phyloP scores from a whole-genome alignment of 192 early-diverging fungal species.

The Backusella luteola region DNA sequence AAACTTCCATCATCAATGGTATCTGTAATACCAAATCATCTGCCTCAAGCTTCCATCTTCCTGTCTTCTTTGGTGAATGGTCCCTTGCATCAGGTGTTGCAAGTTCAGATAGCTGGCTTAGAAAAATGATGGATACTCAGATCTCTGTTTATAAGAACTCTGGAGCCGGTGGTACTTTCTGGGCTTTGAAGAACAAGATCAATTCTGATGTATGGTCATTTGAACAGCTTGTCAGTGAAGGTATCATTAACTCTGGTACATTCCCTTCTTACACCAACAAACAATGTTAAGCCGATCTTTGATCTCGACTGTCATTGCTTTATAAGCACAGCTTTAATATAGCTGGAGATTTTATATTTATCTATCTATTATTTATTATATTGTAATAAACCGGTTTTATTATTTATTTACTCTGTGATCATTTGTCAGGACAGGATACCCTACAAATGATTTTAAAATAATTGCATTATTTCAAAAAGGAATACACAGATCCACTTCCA shows the following conservation, averaged over 20 bases:
- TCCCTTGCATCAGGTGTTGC: constrained; percentile 23
- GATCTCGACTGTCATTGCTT: background rate
- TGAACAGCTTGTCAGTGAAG: constrained; percentile 21
- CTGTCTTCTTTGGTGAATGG: constrained; percentile 31
- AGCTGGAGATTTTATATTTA: too few species aligned
- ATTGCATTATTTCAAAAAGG: background rate
- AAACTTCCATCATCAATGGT: constrained; percentile 11
- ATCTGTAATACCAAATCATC: constrained; percentile 8
- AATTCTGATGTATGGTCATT: constrained; percentile 30
- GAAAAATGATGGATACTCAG: constrained; percentile 32
- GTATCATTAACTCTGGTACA: constrained; percentile 27
- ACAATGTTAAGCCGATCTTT: constrained; percentile 16
- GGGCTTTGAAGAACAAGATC: constrained; percentile 33
- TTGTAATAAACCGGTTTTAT: background rate
- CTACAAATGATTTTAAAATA: too few species aligned
- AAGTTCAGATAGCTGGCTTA: constrained; percentile 7
- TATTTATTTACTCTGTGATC: too few species aligned
- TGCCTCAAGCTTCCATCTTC: constrained; percentile 20
- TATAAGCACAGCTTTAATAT: background rate
- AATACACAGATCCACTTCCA: background rate
- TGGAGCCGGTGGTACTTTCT: constrained; percentile 23
- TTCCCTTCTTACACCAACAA: constrained; percentile 19
- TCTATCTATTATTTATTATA: background rate
- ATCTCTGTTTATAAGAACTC: constrained; percentile 17
- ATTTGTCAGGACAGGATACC: too few species aligned